Conservation (phyloP, 2,329 filamentous ascomycete genomes). For the Bipolaris bicolor region DNA sequence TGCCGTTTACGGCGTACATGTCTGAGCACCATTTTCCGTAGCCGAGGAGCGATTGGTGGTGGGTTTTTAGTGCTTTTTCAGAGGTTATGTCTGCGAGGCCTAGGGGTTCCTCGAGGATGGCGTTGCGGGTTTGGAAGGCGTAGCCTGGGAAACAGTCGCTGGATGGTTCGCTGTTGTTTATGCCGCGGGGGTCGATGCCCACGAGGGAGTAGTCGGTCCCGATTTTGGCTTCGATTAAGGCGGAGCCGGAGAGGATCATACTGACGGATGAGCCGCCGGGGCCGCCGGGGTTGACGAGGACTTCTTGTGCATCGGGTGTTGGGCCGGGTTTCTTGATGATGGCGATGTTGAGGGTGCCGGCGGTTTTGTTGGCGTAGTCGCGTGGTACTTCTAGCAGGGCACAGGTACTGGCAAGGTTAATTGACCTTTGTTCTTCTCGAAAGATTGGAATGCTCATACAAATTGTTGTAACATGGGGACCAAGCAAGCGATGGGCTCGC, state of each 20-base stretch:
- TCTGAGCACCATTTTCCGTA: constrained; percentile 32
- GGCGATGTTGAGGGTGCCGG: constrained; percentile 21
- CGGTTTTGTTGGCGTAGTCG: constrained; percentile 22
- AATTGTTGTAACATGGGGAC: background rate
- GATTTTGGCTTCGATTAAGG: constrained; percentile 4
- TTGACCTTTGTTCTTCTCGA: too few relatives aligned
- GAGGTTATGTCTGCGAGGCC: background rate
- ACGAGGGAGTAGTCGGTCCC: constrained; percentile 43
- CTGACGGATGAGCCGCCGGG: constrained; percentile 45
- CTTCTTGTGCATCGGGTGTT: constrained; percentile 18
- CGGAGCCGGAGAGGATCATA: constrained; percentile 4
- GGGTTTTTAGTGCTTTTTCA: background rate
- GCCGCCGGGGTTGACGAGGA: constrained; percentile 27
- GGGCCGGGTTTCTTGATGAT: constrained; percentile 21
- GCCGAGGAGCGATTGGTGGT: constrained; percentile 5
- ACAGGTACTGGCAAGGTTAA: constrained; percentile 8
- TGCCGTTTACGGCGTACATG: constrained; percentile 22
- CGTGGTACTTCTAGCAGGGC: constrained; percentile 26
- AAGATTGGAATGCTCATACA: background rate
- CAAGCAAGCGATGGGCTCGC: background rate
- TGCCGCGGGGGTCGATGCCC: constrained; percentile 40
- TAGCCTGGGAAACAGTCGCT: constrained; percentile 18
- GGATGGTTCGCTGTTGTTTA: constrained; percentile 24
- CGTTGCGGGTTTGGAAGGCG: background rate
- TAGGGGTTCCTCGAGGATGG: background rate